Evolutionary conservation across 106 monocot genomes (phyloP), one percentile per base, ranked within the genome.

Genomic region (Platanthera zijinensis): DNA sequence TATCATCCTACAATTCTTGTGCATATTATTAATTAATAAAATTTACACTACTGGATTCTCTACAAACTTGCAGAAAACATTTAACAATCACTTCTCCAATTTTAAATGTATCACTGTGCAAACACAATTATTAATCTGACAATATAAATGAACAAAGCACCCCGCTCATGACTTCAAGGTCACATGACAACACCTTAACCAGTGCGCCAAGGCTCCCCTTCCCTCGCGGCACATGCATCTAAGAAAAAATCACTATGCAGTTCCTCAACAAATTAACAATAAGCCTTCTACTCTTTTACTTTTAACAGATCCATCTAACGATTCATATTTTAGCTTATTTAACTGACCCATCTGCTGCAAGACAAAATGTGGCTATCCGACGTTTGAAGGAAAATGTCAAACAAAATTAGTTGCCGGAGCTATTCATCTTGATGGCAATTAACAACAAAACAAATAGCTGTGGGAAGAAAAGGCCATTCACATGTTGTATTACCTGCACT

Each of bases 401-500:
- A 46, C 49, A 72, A 72, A 49, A 19, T 50, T 17, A 8, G 39
- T 47, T 8, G 15, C 11, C 6, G 15, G 15, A 51, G 51, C 50
- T 51, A 21, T 21, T 51, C 12, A 51, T 50, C 18, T 6, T 13
- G 51, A 72, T 4, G 10, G 10, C 32, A 66, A 66, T 61, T 61
- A n/a, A 61, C 59, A 61, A 66, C 66, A 32, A 66, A 66, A 30
- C 30, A 19, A 32, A 30, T 66, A 66, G 28, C 66, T 66, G 18
- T 25, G 32, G 21, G 72, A 72, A 72, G 8, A 64, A 48, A 76
- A 10, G 63, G 21, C 49, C 22, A 77, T 13, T 11, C 66, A 77
- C 45, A 76, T 66, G 32, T 30, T 30, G 2, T 19, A 15, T 18
- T 59, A 75, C 81, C 94, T 94, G 94, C 82, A 99, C 82, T 32